These are phyloP conservation scores for Starmerella bombicola DNA, from an alignment of 805 yeast species.

Conservation along the genomic window DNA sequence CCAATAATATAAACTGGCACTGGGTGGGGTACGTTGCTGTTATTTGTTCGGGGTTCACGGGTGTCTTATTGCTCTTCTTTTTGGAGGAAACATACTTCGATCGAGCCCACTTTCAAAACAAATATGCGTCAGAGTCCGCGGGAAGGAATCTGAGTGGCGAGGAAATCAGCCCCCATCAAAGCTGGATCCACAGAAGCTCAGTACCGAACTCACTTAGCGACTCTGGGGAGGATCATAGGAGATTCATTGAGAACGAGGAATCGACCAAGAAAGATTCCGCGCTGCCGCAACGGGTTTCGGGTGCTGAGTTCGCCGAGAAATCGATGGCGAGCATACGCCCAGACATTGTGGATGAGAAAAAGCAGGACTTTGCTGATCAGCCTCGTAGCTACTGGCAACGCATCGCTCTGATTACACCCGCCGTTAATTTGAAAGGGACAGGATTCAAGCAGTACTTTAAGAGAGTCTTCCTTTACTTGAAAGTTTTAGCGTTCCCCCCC, in stretches of 20 bases:
- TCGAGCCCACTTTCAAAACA: constrained; percentile 24
- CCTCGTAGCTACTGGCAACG: constrained; percentile 35
- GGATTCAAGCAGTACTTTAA: constrained; percentile 55
- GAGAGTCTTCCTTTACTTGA: constrained; percentile 38
- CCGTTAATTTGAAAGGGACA: constrained; percentile 44
- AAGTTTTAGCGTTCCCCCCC: constrained; percentile 33
- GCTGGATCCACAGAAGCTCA: neutral
- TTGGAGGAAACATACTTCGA: constrained; percentile 56
- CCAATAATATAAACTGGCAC: constrained; percentile 47
- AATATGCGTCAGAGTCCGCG: neutral
- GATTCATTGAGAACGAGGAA: neutral
- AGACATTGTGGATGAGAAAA: constrained; percentile 15
- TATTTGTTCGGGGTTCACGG: constrained; percentile 48
- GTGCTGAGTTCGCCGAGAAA: neutral
- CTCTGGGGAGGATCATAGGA: neutral
- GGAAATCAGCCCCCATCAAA: constrained; percentile 1
- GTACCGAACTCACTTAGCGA: too few relatives aligned
- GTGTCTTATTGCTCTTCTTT: constrained; percentile 42
- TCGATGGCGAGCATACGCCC: constrained; percentile 9
- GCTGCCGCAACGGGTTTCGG: neutral
- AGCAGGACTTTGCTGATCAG: constrained; percentile 22
- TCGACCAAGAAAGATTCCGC: neutral
- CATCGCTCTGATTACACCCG: constrained; percentile 32
- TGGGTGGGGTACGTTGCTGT: constrained; percentile 68
- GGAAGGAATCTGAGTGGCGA: neutral